These are phyloP conservation scores for Solanum sparsipilum DNA, from an alignment of 257 asterid species.

Conservation along the genomic window DNA sequence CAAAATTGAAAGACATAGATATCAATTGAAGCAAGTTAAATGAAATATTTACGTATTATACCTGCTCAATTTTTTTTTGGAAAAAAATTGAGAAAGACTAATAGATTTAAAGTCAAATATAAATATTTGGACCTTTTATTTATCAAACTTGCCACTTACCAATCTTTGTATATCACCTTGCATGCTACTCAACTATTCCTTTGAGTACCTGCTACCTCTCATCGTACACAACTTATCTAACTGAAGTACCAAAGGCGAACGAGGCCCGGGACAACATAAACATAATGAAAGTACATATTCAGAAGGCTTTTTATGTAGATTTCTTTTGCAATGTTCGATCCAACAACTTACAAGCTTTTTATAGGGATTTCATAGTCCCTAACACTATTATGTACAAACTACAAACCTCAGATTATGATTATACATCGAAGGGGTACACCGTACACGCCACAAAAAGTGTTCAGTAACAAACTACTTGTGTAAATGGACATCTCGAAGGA, in stretches of 20 bases:
- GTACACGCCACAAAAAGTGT: background rate
- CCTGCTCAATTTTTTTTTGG: background rate
- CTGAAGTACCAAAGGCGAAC: background rate
- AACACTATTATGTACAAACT: background rate
- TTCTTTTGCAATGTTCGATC: background rate
- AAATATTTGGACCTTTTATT: background rate
- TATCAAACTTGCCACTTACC: background rate
- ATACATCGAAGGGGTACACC: background rate
- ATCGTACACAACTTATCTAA: background rate
- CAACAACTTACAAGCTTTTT: background rate
- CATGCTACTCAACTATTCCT: background rate
- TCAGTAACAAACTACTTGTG: background rate
- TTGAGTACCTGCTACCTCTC: background rate
- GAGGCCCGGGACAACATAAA: background rate
- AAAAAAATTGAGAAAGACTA: background rate
- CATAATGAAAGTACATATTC: background rate
- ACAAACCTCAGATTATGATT: background rate
- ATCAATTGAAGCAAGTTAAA: background rate
- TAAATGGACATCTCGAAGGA: background rate
- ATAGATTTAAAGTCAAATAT: background rate
- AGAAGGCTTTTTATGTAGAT: background rate
- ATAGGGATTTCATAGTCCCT: background rate
- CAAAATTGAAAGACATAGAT: fast-evolving
- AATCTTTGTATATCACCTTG: background rate
- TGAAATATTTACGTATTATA: too few species aligned